Evolutionary conservation across 192 early-diverging fungal species (phyloP), one percentile per base, ranked within the genome.

Genomic region (Coemansia asiatica): DNA sequence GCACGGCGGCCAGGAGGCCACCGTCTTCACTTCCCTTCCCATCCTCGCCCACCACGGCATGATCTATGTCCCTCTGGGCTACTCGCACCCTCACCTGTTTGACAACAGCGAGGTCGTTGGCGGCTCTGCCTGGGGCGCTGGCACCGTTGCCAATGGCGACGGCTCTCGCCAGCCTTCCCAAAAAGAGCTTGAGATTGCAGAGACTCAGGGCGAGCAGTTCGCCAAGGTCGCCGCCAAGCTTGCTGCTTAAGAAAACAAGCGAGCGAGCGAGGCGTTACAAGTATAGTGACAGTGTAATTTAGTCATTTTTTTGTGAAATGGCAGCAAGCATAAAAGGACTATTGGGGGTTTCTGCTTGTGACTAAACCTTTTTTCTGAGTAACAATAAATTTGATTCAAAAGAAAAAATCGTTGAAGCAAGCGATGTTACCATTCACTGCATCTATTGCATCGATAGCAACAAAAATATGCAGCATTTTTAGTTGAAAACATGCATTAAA

Each of bases 1-100:
- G 79, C 87, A 90, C 70, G 91, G 91, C 56, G 92, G 92, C 21
- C 90, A 92, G 81, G 91, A 95, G 69, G 85, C 83, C 28, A 91
- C 90, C 5, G 85, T 87, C 28, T 64, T 89, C 6, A 85, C 84
- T 27, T 75, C 91, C 44, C 60, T 93, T 23, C 82, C 90, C 0
- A 83, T 86, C 71, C 81, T 91, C 36, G 86, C 84, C 7, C 91
- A 93, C 79, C 92, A 92, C 69, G 93, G 91, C 27, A 86, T 95
- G 47, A 79, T 86, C 55, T 95, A 83, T 65, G 88, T 92, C 44
- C 93, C 93, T 2, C 64, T 92, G 53, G 90, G 90, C 19, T 87
- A 78, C 62, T 33, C 65, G 6, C 40, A 86, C 66, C 21, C 75
- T 0, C 25, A 87, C 50, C 56, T 90, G 28, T 79, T 75, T 53